Conservation (phyloP, 352 stramenopile genomes). For the Thalassiosira mediterranea region DNA sequence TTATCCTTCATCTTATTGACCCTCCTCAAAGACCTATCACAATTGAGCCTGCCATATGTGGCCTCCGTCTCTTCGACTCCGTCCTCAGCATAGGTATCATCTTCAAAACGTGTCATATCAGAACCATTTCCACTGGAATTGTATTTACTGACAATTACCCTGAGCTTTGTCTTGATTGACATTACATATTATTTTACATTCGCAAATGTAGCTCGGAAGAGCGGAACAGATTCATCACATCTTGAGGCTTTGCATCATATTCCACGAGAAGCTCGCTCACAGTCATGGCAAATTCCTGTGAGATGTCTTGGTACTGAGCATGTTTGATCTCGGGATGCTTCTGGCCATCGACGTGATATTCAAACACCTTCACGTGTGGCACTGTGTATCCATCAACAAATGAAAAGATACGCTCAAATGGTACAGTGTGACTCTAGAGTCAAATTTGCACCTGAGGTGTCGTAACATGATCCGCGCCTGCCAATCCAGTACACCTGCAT, state of each 20-base stretch:
- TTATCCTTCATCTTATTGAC: too few species aligned
- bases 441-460: constrained; percentile 8
- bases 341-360: constrained; percentile 14
- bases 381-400: constrained; percentile 5
- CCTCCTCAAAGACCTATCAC: too few species aligned
- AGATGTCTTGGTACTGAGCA: constrained; percentile 16
- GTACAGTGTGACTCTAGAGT: neutral
- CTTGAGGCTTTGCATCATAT: neutral
- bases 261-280: constrained; percentile 2
- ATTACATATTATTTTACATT: too few species aligned
- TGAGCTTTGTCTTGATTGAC: too few species aligned
- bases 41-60: too few species aligned
- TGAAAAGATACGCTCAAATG: constrained; percentile 1
- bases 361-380: constrained; percentile 13
- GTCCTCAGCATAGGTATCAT: too few species aligned
- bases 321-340: constrained; percentile 20
- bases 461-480: constrained; percentile 4
- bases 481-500: constrained; percentile 7
- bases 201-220: too few species aligned
- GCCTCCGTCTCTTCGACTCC: too few species aligned
- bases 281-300: constrained; percentile 1
- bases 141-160: too few species aligned
- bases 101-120: too few species aligned
- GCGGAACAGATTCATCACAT: too few species aligned
- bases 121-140: too few species aligned